Conservation (phyloP, 208 protist genomes). For the Leishmania turanica region DNA sequence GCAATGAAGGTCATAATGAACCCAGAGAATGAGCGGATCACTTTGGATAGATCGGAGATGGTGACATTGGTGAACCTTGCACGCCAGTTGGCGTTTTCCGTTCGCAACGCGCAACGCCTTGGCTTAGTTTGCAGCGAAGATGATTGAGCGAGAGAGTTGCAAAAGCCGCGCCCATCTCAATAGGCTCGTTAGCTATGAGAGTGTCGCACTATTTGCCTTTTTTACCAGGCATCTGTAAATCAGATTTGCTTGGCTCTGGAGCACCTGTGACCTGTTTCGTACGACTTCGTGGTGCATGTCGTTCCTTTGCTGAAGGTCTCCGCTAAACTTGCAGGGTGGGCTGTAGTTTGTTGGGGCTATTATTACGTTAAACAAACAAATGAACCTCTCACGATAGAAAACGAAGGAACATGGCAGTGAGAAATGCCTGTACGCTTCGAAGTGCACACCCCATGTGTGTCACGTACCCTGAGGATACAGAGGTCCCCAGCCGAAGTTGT, state of each 20-base stretch:
- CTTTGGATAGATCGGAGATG: slow-evolving; percentile 71
- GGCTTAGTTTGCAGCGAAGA: slow-evolving; percentile 25
- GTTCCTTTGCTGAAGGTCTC: background rate
- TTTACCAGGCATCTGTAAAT: background rate
- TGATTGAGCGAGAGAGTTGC: background rate
- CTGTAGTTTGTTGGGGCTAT: background rate
- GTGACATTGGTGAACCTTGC: slow-evolving; percentile 86
- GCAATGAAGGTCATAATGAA: slow-evolving; percentile 84
- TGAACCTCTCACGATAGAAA: background rate
- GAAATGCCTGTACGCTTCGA: background rate
- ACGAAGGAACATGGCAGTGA: background rate
- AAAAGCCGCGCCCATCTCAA: background rate
- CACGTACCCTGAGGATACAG: background rate
- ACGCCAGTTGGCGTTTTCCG: slow-evolving; percentile 80
- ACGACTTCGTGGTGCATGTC: background rate
- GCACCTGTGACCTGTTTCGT: background rate
- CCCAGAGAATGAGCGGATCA: slow-evolving; percentile 16
- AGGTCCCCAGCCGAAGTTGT: background rate
- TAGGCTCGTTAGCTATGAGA: background rate
- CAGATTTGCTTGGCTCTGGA: background rate
- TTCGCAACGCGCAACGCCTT: slow-evolving; percentile 42
- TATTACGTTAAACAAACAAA: background rate
- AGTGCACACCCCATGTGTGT: background rate
- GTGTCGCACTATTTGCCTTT: background rate
- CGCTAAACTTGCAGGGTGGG: background rate